Evolutionary conservation across 768 basidiomycete species (phyloP), one percentile per base, ranked within the genome.

Genomic region (Imleria badia): DNA sequence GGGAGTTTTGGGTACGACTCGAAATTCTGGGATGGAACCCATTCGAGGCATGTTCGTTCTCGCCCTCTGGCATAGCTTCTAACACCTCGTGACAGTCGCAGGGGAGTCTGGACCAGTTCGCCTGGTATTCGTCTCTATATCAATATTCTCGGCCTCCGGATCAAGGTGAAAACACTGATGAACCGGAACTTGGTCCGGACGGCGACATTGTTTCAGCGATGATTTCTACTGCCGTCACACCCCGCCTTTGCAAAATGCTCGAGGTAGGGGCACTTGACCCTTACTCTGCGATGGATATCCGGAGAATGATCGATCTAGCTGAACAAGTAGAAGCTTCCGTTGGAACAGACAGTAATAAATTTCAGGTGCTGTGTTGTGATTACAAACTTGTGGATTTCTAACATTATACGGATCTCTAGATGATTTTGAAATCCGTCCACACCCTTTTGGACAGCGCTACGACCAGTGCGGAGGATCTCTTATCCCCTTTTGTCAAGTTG

Each of bases 1-100:
- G 94, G 93, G 94, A 94, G 70, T 96, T 94, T 68, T 95, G 92
- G 91, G 84, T 84, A n/a, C 77, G 93, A 51, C 74, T 93, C 53
- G 94, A 98, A 73, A 78, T 86, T 58, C 73, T 92, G 12, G 89
- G 87, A 5, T 97, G 95, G 95, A 84, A 94, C 67, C 91, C 89
- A 43, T 76, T 95, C 22, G 81, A 89, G 74, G 93, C 89, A 64
- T 58, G 79, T 73, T 36, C 17, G 1, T 35, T 47, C 23, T 36
- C 42, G 19, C 23, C 33, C 35, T 51, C 31, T 33, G 35, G 31
- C 36, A 26, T 20, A 19, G 6, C 19, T 39, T 22, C 47, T 64
- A 30, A 64, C 45, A 51, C 31, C 34, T 50, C 35, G 30, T 40
- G 39, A 45, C 39, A 65, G 60, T 56, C 59, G 84, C 84, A 79